Evolutionary conservation across 495 filamentous ascomycete genomes (phyloP).

Genomic region (Lepidopterella palustris): DNA sequence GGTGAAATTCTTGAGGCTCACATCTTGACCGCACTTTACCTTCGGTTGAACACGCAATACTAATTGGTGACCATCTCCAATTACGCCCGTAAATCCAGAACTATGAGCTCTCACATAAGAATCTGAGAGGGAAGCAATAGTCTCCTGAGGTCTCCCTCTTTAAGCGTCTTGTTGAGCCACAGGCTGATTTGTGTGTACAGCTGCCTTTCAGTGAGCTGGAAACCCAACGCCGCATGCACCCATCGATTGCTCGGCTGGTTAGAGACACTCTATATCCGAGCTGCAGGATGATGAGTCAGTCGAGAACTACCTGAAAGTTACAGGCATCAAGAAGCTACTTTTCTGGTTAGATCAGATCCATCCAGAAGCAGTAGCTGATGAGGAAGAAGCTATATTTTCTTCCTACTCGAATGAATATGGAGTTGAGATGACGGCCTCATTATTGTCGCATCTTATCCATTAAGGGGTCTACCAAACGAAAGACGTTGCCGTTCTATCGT

Average conservation of each 20-base stretch:
- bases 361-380: conserved; percentile 44
- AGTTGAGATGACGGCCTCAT: conserved; percentile 54
- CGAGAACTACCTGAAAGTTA: conserved; percentile 48
- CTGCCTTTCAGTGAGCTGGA: conserved; percentile 53
- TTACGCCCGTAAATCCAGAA: conserved; percentile 62
- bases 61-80: conserved; percentile 74
- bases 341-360: conserved; percentile 67
- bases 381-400: conserved; percentile 24
- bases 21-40: conserved; percentile 62
- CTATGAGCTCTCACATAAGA: conserved; percentile 54
- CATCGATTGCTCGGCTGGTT: conserved; percentile 53
- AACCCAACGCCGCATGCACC: conserved; percentile 67
- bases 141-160: conserved; percentile 60
- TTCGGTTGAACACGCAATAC: conserved; percentile 62
- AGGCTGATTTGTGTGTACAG: background rate
- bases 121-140: conserved; percentile 46
- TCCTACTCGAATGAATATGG: conserved; percentile 63
- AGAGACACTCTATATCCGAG: conserved; percentile 57
- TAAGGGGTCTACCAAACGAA: conserved; percentile 55
- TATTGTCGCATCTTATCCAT: conserved; percentile 62
- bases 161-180: conserved; percentile 53
- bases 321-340: conserved; percentile 56
- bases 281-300: conserved; percentile 53
- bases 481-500: conserved; percentile 58
- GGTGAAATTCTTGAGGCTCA: conserved; percentile 70